Base-by-base conservation (phyloP, 2,329 filamentous ascomycete species). In the Escovopsis weberi region DNA sequence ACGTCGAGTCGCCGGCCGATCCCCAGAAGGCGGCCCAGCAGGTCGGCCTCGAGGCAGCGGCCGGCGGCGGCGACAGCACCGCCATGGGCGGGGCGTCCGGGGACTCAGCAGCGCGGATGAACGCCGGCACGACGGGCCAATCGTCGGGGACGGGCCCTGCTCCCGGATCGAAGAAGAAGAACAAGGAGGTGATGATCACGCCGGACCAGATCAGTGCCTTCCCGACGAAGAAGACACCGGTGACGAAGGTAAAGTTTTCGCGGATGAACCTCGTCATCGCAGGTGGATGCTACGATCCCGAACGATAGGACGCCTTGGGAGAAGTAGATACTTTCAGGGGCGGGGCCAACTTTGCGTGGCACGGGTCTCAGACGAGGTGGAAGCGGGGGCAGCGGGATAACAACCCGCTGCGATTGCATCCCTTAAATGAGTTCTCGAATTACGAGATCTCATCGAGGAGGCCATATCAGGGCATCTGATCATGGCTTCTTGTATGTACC, bases 141-240 rank as follows among this genome's bases (percentile, higher is more conserved):
- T 45, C 56, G 2, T 45, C 58, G 5, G 55, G 50, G 2, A 37
- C 50, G 8, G 46, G 55, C 1, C 49, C 60, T 23, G 48, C 59
- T 15, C 43, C 49, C 26, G 58, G 63, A 12, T 55, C 54, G 2
- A 80, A 80, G 71, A 94, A 93, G 67, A 85, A 85, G 60, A 77
- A 75, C 43, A 95, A 95, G 61, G 89, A 95, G 54, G 85, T 87
- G 4, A 85, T 85, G 54, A 82, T 94, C 37, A 88, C 82, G 0
- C 81, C 87, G 0, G 91, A 98, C 56, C 91, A 96, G 63, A 93
- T 98, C 63, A 86, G 79, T 49, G 88, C 85, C 1, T 96, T 95
- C 58, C 80, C 86, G 1, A 96, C 91, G 4, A 98, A 98, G 74
- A 94, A 94, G 65, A 89, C 83, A 12, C 88, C 89, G 0, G 85